phyloP scores from a whole-genome alignment of 768 basidiomycete species.

The Auriculariales sp. region DNA sequence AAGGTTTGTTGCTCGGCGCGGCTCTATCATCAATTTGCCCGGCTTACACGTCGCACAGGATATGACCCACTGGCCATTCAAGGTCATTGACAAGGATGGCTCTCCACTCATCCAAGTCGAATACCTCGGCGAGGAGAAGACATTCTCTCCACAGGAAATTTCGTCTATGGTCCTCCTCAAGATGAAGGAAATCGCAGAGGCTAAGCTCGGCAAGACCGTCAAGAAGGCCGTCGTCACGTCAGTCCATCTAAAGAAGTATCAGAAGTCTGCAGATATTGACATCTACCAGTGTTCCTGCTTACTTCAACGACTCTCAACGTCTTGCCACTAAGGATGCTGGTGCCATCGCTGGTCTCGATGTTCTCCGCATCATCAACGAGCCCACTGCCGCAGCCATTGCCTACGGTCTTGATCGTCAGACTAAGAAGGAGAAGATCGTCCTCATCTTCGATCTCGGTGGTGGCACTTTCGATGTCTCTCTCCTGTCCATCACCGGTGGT shows the following conservation, averaged over 20 bases:
- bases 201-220: slow-evolving; percentile 95
- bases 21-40: not conserved
- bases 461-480: slow-evolving; percentile 96
- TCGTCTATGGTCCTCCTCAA: slow-evolving; percentile 99
- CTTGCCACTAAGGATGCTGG: slow-evolving; percentile 98
- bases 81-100: slow-evolving; percentile 91
- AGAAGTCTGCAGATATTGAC: too few relatives aligned
- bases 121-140: slow-evolving; percentile 89
- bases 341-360: slow-evolving; percentile 83
- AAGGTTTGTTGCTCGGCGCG: not conserved
- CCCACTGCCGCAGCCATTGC: slow-evolving; percentile 97
- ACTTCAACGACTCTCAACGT: slow-evolving; percentile 98
- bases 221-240: slow-evolving; percentile 93
- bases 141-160: slow-evolving; percentile 96
- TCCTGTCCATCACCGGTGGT: slow-evolving; percentile 91
- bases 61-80: slow-evolving; percentile 95
- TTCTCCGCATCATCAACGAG: slow-evolving; percentile 98
- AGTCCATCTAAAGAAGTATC: too few relatives aligned
- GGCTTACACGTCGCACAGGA: slow-evolving; percentile 60
- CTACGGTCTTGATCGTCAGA: slow-evolving; percentile 96
- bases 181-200: slow-evolving; percentile 99
- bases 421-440: slow-evolving; percentile 80
- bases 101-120: slow-evolving; percentile 94
- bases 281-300: slow-evolving; percentile 60
- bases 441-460: slow-evolving; percentile 97